These are phyloP conservation scores for Debaryomycetaceae sp. DNA, from an alignment of 1,139 yeast species.

Conservation along the genomic window DNA sequence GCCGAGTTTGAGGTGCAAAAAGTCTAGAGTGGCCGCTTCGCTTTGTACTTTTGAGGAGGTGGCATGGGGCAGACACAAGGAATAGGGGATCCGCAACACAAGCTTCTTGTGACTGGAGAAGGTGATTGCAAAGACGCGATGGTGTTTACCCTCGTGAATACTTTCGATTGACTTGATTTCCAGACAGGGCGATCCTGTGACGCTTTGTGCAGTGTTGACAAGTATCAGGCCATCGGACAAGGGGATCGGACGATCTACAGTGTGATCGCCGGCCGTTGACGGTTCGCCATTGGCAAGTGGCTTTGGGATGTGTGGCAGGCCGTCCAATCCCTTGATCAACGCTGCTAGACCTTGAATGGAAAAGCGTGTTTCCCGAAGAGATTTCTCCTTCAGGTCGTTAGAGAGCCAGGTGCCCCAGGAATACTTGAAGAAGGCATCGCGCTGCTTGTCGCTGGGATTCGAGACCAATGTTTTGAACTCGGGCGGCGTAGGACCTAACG, in stretches of 20 bases:
- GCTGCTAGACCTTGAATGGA: constrained; percentile 65
- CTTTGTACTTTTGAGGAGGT: constrained; percentile 62
- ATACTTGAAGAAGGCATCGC: constrained; percentile 72
- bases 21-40: constrained; percentile 92
- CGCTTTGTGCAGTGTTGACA: constrained; percentile 30
- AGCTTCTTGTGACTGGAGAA: constrained; percentile 52
- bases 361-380: constrained; percentile 70
- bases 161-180: constrained; percentile 65
- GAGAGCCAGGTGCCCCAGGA: constrained; percentile 94
- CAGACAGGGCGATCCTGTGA: constrained; percentile 28
- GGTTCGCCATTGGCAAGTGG: no score
- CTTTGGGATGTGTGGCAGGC: no score
- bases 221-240: constrained; percentile 32
- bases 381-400: constrained; percentile 64
- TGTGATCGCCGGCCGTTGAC: constrained; percentile 1
- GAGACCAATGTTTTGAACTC: constrained; percentile 41
- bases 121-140: constrained; percentile 67
- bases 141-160: constrained; percentile 89
- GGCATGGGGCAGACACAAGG: constrained; percentile 52
- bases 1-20: constrained; percentile 43
- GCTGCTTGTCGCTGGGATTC: constrained; percentile 56
- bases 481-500: constrained; percentile 13
- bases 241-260: constrained; percentile 22
- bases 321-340: constrained; percentile 31
- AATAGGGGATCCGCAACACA: constrained; percentile 78